Evolutionary conservation across 2,329 filamentous ascomycete species (phyloP), one percentile per base, ranked within the genome.

Genomic region (Colletotrichum acutatum): DNA sequence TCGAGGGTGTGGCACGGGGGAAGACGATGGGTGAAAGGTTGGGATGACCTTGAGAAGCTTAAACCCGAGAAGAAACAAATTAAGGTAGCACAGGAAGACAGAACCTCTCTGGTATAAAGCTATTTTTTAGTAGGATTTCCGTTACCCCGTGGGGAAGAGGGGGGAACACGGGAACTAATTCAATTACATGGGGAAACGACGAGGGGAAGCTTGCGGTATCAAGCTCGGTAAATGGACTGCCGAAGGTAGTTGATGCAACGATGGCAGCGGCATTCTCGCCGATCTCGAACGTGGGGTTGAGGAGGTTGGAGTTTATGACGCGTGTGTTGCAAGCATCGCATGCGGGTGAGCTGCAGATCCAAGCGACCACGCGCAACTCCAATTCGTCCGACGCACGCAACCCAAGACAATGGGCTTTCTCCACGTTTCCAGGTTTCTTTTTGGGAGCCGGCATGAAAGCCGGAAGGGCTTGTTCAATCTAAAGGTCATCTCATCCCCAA

Each of bases 191-290:
- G 24, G 52, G 5, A 12, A 22, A 22, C 8, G 14, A 30, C 66
- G 71, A 72, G 71, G 71, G 56, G 60, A 71, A 59, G 42, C 19
- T n/a, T 30, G 56, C 49, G 14, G 68, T 57, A 54, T 19, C 30
- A 26, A 34, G 54, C 34, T 72, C 71, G 66, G 71, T 37, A 73
- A 57, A 49, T 28, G 53, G 54, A 37, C 56, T 65, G 61, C 71
- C 66, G 71, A 73, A 22, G 42, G 60, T 5, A 19, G 19, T 32
- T 52, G 61, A 46, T 53, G 30, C 30, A 16, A 46, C 52, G 34
- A n/a, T 37, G 9, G 61, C 26, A 64, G 61, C 61, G 52, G 62
- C 62, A 30, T 65, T 65, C 52, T 30, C 24, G 62, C 62, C 52
- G 52, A 46, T 57, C 62, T 56, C 34, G 34, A 57, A n/a, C 52